phyloP scores from a whole-genome alignment of 441 rosid genomes.

The Populus hybrid region DNA sequence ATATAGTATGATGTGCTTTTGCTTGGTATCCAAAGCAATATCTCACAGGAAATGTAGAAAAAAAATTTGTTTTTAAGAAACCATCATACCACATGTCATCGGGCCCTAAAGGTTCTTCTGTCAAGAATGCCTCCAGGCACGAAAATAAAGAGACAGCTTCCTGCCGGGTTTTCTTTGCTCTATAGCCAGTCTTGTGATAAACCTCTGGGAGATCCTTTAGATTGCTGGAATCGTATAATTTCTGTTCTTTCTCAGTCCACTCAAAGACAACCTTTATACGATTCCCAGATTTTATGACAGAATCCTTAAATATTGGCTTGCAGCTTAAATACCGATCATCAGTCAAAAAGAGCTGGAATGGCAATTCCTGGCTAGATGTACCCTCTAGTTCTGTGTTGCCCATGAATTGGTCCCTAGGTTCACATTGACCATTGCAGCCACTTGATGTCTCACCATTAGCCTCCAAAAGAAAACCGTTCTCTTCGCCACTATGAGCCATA shows the following conservation, averaged over 20 bases:
- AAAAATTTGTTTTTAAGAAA: background rate
- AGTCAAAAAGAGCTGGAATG: constrained; percentile 39
- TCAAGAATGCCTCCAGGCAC: constrained; percentile 76
- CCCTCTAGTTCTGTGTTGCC: constrained; percentile 38
- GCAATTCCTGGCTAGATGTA: constrained; percentile 29
- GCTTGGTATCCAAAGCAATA: background rate
- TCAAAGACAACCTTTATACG: constrained; percentile 45
- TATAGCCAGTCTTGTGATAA: constrained; percentile 42
- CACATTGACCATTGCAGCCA: constrained; percentile 31
- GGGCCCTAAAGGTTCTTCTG: constrained; percentile 78
- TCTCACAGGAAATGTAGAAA: background rate
- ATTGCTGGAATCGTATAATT: constrained; percentile 63
- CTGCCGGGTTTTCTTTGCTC: constrained; percentile 47
- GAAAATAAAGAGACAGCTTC: constrained; percentile 66
- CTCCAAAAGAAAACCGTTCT: constrained; percentile 47
- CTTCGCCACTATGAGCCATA: constrained; percentile 35
- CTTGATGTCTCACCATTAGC: constrained; percentile 43
- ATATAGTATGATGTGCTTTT: background rate
- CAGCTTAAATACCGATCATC: constrained; percentile 34
- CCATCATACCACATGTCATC: constrained; percentile 73
- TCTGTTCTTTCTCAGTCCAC: constrained; percentile 66
- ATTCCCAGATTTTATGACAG: constrained; percentile 42
- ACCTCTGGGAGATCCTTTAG: constrained; percentile 76
- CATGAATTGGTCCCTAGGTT: constrained; percentile 28
- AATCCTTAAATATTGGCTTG: constrained; percentile 49